Percentiles rank a stretch among this genome's conserved stretches.
These are phyloP conservation scores for Sporothrix phasma DNA, from an alignment of 2,329 filamentous ascomycete genomes.

Conservation along the genomic window DNA sequence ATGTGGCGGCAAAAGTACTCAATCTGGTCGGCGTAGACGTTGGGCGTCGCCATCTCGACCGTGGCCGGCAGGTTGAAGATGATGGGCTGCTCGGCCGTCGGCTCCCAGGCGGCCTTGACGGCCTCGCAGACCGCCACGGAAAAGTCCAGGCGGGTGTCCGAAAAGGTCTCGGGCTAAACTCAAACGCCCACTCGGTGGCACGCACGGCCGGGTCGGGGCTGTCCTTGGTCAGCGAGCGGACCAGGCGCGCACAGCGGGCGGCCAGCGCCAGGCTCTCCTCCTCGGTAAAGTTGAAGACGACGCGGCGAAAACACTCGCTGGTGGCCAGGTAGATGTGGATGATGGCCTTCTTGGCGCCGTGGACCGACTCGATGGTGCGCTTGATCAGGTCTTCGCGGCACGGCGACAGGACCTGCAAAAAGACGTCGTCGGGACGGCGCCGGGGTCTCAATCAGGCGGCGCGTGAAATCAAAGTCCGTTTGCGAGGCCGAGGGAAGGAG, in stretches of 20 bases:
- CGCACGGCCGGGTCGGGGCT: slow-evolving; percentile 46
- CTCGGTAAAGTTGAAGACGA: slow-evolving; percentile 82
- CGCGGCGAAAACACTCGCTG: slow-evolving; percentile 84
- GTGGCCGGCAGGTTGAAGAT: slow-evolving; percentile 97
- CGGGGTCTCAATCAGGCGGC: slow-evolving; percentile 74
- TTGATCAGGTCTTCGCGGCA: slow-evolving; percentile 86
- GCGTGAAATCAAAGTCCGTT: slow-evolving; percentile 92
- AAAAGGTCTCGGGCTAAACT: slow-evolving; percentile 88
- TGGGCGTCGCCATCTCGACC: slow-evolving; percentile 89
- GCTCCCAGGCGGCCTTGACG: slow-evolving; percentile 88
- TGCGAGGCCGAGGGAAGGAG: slow-evolving; percentile 87
- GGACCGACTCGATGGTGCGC: slow-evolving; percentile 78
- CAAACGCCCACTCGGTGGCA: slow-evolving; percentile 62
- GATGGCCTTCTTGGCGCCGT: slow-evolving; percentile 85
- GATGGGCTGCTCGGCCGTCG: slow-evolving; percentile 66
- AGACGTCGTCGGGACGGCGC: slow-evolving; percentile 77
- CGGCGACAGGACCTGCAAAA: slow-evolving; percentile 82
- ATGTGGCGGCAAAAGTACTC: slow-evolving; percentile 91
- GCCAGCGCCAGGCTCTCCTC: slow-evolving; percentile 74
- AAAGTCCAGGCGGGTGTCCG: slow-evolving; percentile 78
- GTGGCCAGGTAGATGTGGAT: slow-evolving; percentile 95
- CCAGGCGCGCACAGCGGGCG: slow-evolving; percentile 75
- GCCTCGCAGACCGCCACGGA: slow-evolving; percentile 78
- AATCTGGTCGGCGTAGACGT: slow-evolving; percentile 91
- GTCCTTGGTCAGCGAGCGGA: slow-evolving; percentile 81